These are phyloP conservation scores for Neocatenulostroma microsporum DNA, from an alignment of 2,329 filamentous ascomycete species.

Conservation along the genomic window DNA sequence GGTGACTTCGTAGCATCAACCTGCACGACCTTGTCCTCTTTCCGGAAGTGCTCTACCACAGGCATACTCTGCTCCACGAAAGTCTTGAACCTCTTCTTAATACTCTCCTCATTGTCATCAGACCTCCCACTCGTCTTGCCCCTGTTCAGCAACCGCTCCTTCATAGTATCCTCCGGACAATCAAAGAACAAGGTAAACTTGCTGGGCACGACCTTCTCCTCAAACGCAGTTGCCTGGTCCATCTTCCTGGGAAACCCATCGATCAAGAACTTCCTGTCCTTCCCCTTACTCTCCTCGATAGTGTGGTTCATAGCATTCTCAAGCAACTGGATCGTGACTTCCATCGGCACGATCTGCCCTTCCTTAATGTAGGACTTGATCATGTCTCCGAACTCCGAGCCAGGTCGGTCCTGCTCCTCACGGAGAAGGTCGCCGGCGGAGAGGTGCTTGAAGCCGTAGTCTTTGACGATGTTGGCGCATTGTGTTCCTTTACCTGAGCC, in stretches of 20 bases:
- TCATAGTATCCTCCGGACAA: conserved; percentile 84
- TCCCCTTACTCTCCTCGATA: conserved; percentile 50
- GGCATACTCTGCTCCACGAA: conserved; percentile 98
- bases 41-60: conserved; percentile 77
- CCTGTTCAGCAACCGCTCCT: conserved; percentile 71
- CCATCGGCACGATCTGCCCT: conserved; percentile 96
- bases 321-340: conserved; percentile 86
- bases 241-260: conserved; percentile 91
- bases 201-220: conserved; percentile 76
- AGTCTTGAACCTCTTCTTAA: conserved; percentile 89
- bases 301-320: conserved; percentile 83
- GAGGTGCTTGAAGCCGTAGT: conserved; percentile 88
- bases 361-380: conserved; percentile 92
- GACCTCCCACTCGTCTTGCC: conserved; percentile 86
- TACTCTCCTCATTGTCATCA: conserved; percentile 92
- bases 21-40: conserved; percentile 69
- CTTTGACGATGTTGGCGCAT: conserved; percentile 75
- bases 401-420: conserved; percentile 81
- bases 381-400: conserved; percentile 81
- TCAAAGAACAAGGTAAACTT: conserved; percentile 89
- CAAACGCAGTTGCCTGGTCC: conserved; percentile 92
- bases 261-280: conserved; percentile 67
- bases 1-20: conserved; percentile 63
- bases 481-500: conserved; percentile 96
- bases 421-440: conserved; percentile 89